These are phyloP conservation scores for Phytopythium vexans DNA, from an alignment of 352 stramenopile species.

Conservation along the genomic window DNA sequence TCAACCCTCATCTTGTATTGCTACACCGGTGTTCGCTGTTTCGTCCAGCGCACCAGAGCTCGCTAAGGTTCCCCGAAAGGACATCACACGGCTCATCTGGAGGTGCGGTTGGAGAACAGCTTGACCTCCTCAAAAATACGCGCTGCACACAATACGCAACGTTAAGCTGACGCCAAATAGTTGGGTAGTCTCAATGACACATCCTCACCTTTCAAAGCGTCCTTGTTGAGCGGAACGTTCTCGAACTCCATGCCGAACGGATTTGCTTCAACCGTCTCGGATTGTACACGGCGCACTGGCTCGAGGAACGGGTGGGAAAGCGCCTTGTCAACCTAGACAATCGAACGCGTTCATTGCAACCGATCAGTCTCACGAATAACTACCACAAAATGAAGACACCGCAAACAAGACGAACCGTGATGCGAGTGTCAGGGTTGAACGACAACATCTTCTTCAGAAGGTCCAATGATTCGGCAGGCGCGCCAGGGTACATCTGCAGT, in stretches of 20 bases:
- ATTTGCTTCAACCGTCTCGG: slow-evolving; percentile 66
- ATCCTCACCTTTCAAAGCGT: slow-evolving; percentile 73
- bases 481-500: slow-evolving; percentile 74
- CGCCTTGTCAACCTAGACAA: slow-evolving; percentile 69
- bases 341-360: not conserved
- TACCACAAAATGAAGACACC: not conserved
- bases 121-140: slow-evolving; percentile 89
- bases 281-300: slow-evolving; percentile 68
- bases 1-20: too few species aligned
- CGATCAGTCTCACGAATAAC: not conserved
- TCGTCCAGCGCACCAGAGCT: too few species aligned
- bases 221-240: slow-evolving; percentile 82
- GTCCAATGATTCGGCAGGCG: slow-evolving; percentile 74
- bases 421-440: slow-evolving; percentile 79
- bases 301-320: slow-evolving; percentile 83
- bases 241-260: slow-evolving; percentile 90
- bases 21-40: too few species aligned
- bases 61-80: too few species aligned
- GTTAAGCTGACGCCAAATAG: not conserved
- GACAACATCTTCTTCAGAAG: slow-evolving; percentile 84
- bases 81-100: slow-evolving; percentile 40
- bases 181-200: slow-evolving; percentile 4
- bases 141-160: slow-evolving; percentile 26
- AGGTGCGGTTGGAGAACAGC: slow-evolving; percentile 67
- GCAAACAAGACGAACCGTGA: slow-evolving; percentile 50